Evolutionary conservation across 83 land plant genomes (phyloP).

Genomic region (Larix sibirica): DNA sequence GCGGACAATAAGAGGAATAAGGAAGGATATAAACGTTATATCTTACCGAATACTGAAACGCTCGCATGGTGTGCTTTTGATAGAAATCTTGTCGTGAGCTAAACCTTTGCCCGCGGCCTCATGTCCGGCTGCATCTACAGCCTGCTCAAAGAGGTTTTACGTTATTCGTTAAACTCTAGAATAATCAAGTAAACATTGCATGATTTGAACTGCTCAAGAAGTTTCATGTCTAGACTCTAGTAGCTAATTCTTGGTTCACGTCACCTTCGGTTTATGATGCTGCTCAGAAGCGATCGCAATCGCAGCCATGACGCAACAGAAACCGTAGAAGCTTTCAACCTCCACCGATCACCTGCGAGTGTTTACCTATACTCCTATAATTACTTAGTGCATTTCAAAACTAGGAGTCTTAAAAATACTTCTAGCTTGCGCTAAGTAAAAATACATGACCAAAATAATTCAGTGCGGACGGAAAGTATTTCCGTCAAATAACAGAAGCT

Average conservation of each 20-base stretch:
- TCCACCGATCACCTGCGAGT: neutral
- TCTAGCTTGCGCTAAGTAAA: neutral
- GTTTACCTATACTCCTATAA: neutral
- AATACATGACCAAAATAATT: neutral
- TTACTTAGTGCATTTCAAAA: no score
- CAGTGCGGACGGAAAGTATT: neutral
- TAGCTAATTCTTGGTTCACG: neutral
- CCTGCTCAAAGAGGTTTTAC: neutral
- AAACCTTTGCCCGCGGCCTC: neutral
- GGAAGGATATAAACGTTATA: neutral
- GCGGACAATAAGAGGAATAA: no score
- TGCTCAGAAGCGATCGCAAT: neutral
- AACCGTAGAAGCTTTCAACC: neutral
- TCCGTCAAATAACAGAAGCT: neutral
- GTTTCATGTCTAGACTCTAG: no score
- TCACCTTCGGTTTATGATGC: conserved; percentile 4
- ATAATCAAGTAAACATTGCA: neutral
- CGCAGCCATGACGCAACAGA: neutral
- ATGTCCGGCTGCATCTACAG: neutral
- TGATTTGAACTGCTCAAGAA: neutral
- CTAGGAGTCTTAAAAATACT: no score
- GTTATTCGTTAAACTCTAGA: neutral
- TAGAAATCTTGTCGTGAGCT: neutral
- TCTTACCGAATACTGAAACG: conserved; percentile 10
- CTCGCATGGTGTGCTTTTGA: neutral